Evolutionary conservation across 139 green algal genomes (phyloP), one percentile per base, ranked within the genome.

Genomic region (Edaphochlamys debaryana): DNA sequence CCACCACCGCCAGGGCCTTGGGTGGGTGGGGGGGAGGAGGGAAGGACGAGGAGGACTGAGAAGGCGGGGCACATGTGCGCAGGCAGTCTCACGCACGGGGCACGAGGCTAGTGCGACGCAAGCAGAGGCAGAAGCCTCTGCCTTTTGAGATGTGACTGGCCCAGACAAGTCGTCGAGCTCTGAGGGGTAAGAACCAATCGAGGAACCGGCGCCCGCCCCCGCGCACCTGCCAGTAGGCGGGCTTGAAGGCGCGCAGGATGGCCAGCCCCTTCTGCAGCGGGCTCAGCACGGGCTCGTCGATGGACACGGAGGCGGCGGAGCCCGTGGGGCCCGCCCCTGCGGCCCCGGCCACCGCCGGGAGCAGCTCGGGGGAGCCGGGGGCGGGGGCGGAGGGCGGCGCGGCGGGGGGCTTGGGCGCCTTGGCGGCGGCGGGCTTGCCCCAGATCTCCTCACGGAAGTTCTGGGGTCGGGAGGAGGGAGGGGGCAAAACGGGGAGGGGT

Each of bases 151-250:
- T n/a, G n/a, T n/a, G n/a, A n/a, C n/a, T n/a, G n/a, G n/a, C n/a
- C n/a, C n/a, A n/a, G n/a, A n/a, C n/a, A n/a, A n/a, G n/a, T n/a
- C n/a, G n/a, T n/a, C n/a, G n/a, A n/a, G n/a, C n/a, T n/a, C n/a
- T n/a, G n/a, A n/a, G n/a, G n/a, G n/a, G n/a, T n/a, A n/a, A n/a
- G n/a, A n/a, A n/a, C n/a, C n/a, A n/a, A n/a, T n/a, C n/a, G n/a
- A n/a, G n/a, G n/a, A n/a, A n/a, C n/a, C n/a, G n/a, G n/a, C n/a
- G n/a, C n/a, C n/a, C n/a, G n/a, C n/a, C n/a, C n/a, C n/a, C n/a
- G n/a, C n/a, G n/a, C 48, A 88, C 83, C 75, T 90, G 86, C 90
- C 94, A 98, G 89, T 98, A 98, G 20, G 86, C 93, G 30, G 92
- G 90, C 68, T 91, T 85, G 76, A 98, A 92, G 27, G 91, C 92